phyloP scores from a whole-genome alignment of 106 monocot genomes.

The Cymbidium sinense region DNA sequence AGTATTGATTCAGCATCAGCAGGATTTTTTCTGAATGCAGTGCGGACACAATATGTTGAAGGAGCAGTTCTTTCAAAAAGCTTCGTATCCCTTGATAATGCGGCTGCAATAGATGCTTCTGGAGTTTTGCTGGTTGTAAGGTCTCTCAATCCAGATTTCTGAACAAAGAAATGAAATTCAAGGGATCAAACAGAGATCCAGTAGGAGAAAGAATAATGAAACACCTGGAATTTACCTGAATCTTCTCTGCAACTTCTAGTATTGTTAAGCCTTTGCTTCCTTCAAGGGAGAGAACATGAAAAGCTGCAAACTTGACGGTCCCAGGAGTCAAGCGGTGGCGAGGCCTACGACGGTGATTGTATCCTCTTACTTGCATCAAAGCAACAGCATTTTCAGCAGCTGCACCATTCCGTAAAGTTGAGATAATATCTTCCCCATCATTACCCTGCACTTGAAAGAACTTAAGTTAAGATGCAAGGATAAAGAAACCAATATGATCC shows the following conservation, averaged over 20 bases:
- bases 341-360: constrained; percentile 61
- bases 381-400: constrained; percentile 96
- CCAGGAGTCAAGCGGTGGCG: constrained; percentile 94
- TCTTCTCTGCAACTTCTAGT: constrained; percentile 92
- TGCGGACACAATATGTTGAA: constrained; percentile 89
- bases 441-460: constrained; percentile 42
- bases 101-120: constrained; percentile 98
- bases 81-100: constrained; percentile 82
- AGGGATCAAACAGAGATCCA: constrained; percentile 2
- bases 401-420: constrained; percentile 73
- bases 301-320: constrained; percentile 98
- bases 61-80: constrained; percentile 99
- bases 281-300: constrained; percentile 95
- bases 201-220: constrained; percentile 1
- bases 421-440: constrained; percentile 72
- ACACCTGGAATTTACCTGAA: constrained; percentile 58
- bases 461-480: neutral
- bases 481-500: neutral
- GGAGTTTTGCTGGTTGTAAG: constrained; percentile 99
- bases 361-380: constrained; percentile 84
- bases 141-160: constrained; percentile 98
- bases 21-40: constrained; percentile 89
- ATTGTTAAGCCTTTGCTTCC: constrained; percentile 84
- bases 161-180: neutral
- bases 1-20: constrained; percentile 75